These are phyloP conservation scores for Fusarium ramigenum DNA, from an alignment of 2,329 filamentous ascomycete genomes.

Conservation along the genomic window DNA sequence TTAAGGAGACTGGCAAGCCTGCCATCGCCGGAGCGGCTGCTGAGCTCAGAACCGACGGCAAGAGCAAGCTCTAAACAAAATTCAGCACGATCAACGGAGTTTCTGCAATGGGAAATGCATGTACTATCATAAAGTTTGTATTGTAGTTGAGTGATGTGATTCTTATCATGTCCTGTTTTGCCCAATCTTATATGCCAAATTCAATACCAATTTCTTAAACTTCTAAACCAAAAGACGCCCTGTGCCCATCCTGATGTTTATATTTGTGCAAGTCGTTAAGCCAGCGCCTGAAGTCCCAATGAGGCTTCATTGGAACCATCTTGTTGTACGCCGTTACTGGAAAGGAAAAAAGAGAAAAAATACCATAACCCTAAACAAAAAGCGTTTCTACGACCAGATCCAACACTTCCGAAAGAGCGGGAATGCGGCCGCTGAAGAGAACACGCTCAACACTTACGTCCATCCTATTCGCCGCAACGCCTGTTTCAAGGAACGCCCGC, in stretches of 20 bases:
- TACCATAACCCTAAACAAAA: slow-evolving; percentile 47
- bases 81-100: slow-evolving; percentile 11
- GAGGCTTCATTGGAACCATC: slow-evolving; percentile 18
- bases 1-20: slow-evolving; percentile 92
- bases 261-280: slow-evolving; percentile 21
- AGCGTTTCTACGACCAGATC: slow-evolving; percentile 57
- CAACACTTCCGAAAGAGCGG: slow-evolving; percentile 55
- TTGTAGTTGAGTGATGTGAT: slow-evolving; percentile 38
- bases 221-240: slow-evolving; percentile 25
- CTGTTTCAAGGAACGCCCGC: slow-evolving; percentile 66
- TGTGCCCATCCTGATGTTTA: slow-evolving; percentile 3
- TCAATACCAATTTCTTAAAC: slow-evolving; percentile 8
- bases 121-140: slow-evolving; percentile 41
- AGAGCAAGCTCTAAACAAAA: slow-evolving; percentile 46
- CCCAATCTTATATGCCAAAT: slow-evolving; percentile 26
- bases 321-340: slow-evolving; percentile 25
- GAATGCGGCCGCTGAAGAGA: slow-evolving; percentile 48
- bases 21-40: slow-evolving; percentile 84
- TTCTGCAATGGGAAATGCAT: slow-evolving; percentile 25
- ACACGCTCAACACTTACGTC: slow-evolving; percentile 46
- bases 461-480: slow-evolving; percentile 49
- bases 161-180: slow-evolving; percentile 27
- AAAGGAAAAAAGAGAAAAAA: neutral
- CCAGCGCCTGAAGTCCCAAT: slow-evolving; percentile 17
- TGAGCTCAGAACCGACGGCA: slow-evolving; percentile 66